A percentile compares a stretch with the other conserved stretches of the same genome.
Conservation (phyloP, 371 early-diverging fungal genomes). For the Mortierella sp. region DNA sequence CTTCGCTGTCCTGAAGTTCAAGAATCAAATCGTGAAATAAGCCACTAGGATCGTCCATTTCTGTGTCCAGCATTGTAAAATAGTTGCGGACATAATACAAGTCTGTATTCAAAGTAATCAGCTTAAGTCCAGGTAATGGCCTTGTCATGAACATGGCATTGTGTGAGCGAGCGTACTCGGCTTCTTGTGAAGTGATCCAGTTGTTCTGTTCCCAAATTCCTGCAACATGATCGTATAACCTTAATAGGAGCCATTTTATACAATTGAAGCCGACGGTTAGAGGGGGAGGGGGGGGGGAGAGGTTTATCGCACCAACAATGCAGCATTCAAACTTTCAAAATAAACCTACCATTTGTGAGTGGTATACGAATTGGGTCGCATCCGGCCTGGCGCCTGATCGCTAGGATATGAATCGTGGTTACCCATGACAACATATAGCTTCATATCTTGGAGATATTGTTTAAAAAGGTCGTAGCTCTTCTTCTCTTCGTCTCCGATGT, state of each 20-base stretch:
- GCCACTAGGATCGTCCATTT: conserved; percentile 65
- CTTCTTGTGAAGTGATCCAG: conserved; percentile 61
- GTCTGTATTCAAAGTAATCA: conserved; percentile 75
- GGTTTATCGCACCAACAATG: conserved; percentile 6
- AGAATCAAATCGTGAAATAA: conserved; percentile 64
- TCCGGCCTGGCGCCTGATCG: conserved; percentile 44
- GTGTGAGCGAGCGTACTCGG: conserved; percentile 50
- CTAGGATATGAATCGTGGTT: conserved; percentile 67
- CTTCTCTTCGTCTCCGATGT: conserved; percentile 62
- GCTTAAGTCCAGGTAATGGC: conserved; percentile 64
- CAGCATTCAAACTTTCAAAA: background rate
- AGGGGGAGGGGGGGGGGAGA: no score
- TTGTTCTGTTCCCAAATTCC: conserved; percentile 64
- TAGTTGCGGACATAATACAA: conserved; percentile 70
- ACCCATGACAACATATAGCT: conserved; percentile 68
- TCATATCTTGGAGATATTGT: conserved; percentile 64
- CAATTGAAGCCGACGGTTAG: no score
- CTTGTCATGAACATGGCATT: conserved; percentile 67
- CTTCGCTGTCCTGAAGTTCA: conserved; percentile 69
- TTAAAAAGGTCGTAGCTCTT: conserved; percentile 58
- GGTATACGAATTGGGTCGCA: conserved; percentile 24
- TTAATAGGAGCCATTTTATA: background rate
- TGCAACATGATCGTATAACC: conserved; percentile 66
- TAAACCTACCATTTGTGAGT: conserved; percentile 46
- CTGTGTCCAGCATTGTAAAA: conserved; percentile 49